Percentiles rank a stretch among this genome's conserved stretches.
Evolutionary conservation across 2,329 filamentous ascomycete genomes (phyloP).

Genomic region (Aspergillus niger): DNA sequence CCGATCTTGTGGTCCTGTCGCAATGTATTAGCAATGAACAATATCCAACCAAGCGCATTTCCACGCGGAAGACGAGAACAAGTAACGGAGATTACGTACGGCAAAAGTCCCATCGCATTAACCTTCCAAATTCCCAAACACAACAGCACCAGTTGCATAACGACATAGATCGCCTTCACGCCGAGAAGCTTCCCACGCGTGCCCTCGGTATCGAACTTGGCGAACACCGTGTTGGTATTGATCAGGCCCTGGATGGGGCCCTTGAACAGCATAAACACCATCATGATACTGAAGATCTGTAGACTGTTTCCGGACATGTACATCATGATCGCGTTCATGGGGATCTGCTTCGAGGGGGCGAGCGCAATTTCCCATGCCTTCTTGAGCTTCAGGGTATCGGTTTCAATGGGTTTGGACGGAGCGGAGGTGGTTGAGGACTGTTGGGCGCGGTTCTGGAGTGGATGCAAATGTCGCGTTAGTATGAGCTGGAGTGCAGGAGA

Average conservation of each 20-base stretch:
- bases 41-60: background rate
- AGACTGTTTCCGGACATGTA: slow-evolving; percentile 99
- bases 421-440: slow-evolving; percentile 26
- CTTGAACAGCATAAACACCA: slow-evolving; percentile 99
- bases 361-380: slow-evolving; percentile 98
- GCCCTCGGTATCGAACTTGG: slow-evolving; percentile 81
- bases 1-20: slow-evolving; percentile 82
- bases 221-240: slow-evolving; percentile 82
- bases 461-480: background rate
- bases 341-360: slow-evolving; percentile 87
- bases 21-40: slow-evolving; percentile 7
- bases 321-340: slow-evolving; percentile 99
- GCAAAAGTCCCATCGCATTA: slow-evolving; percentile 91
- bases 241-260: slow-evolving; percentile 85
- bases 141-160: slow-evolving; percentile 81
- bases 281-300: slow-evolving; percentile 99
- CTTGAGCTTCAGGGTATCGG: slow-evolving; percentile 94
- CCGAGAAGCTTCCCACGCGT: slow-evolving; percentile 73
- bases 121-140: slow-evolving; percentile 93
- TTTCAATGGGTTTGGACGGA: slow-evolving; percentile 66
- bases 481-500: background rate
- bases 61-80: background rate
- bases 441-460: slow-evolving; percentile 33
- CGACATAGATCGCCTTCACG: slow-evolving; percentile 85
- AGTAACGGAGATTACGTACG: slow-evolving; percentile 59